Conservation (phyloP, 1,139 yeast species). For the Blastobotrys indianensis region DNA sequence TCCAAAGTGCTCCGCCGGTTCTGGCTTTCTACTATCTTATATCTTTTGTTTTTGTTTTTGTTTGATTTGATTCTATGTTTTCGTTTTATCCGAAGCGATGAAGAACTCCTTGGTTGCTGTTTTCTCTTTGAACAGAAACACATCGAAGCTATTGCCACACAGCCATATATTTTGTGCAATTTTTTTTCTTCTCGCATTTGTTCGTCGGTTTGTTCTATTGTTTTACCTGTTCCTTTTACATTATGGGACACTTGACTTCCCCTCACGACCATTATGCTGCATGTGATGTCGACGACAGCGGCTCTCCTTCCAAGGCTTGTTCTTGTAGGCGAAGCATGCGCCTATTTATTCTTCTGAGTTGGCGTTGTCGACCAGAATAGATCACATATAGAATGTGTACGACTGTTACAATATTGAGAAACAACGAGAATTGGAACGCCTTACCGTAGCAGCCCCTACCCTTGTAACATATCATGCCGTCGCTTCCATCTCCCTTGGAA, state of each 20-base stretch:
- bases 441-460: constrained; percentile 26
- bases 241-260: no score
- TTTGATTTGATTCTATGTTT: constrained; percentile 1
- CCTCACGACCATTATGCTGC: no score
- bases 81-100: no score
- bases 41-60: not conserved
- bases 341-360: not conserved
- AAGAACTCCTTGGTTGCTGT: no score
- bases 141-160: no score
- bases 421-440: constrained; percentile 27
- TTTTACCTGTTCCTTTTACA: not conserved
- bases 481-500: constrained; percentile 11
- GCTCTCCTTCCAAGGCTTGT: not conserved
- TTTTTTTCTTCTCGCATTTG: not conserved
- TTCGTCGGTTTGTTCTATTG: not conserved
- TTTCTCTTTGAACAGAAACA: no score
- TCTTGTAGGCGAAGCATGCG: no score
- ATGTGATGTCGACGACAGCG: no score
- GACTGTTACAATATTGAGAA: constrained; percentile 38
- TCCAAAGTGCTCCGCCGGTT: no score
- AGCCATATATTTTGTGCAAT: no score
- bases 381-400: constrained; percentile 27
- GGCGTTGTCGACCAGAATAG: constrained; percentile 11
- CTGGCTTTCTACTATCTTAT: no score
- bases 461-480: constrained; percentile 23